Evolutionary conservation across 441 rosid genomes (phyloP).

Genomic region (Erodium moschatum): DNA sequence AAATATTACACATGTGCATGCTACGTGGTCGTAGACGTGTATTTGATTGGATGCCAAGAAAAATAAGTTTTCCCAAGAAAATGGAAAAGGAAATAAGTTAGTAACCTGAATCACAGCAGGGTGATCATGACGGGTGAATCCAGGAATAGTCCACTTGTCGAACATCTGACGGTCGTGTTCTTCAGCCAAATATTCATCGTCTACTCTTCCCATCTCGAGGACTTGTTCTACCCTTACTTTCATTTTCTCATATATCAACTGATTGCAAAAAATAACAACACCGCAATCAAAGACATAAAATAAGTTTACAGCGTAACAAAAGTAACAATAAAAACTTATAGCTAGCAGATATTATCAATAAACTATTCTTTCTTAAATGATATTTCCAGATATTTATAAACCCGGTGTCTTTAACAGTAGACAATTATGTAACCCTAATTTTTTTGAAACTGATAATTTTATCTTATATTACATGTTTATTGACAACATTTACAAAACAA

Average conservation of each 20-base stretch:
- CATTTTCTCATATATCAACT: constrained; percentile 54
- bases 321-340: too few relatives aligned
- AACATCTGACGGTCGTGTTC: constrained; percentile 20
- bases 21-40: too few relatives aligned
- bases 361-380: too few relatives aligned
- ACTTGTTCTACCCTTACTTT: constrained; percentile 39
- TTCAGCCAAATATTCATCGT: constrained; percentile 23
- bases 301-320: too few relatives aligned
- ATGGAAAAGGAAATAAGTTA: neutral
- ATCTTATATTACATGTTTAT: too few relatives aligned
- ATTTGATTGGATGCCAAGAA: neutral
- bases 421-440: too few relatives aligned
- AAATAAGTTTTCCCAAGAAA: neutral
- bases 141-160: constrained; percentile 31
- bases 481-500: too few relatives aligned
- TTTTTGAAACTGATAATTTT: too few relatives aligned
- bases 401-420: too few relatives aligned
- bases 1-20: too few relatives aligned
- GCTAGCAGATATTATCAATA: too few relatives aligned
- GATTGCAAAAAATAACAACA: neutral
- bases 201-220: constrained; percentile 41
- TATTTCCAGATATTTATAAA: too few relatives aligned
- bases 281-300: neutral
- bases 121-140: constrained; percentile 49
- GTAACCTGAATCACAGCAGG: constrained; percentile 54